Evolutionary conservation across 345 rosid species (phyloP), one percentile per base, ranked within the genome.

Genomic region (Citropsis articulata): DNA sequence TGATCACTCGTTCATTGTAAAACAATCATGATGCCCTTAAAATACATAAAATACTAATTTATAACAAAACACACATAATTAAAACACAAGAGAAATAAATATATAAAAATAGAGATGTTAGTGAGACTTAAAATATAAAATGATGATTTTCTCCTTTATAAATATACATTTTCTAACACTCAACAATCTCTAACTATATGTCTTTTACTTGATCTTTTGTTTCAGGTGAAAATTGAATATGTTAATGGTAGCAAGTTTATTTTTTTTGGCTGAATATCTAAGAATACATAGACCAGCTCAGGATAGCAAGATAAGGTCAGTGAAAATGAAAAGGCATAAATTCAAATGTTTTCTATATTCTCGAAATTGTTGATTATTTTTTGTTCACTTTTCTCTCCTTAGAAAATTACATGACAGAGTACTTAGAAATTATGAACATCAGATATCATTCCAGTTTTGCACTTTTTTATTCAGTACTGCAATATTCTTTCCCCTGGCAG

Each of bases 281-380:
- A 36, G 40, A 36, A 38, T 38, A 7, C 10, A 38, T 0, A 38
- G 95, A 80, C 97, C 93, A 16, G 93, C 97, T 82, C 97, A 87
- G 69, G 98, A 96, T 86, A 97, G 92, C 30, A 93, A 91, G 88
- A 75, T 91, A 72, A 90, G 95, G 77, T 89, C 95, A 78, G 66
- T 95, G 88, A 91, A 38, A 94, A 94, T 82, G 92, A 93, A 76
- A 95, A 93, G 99, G 98, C 92, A 71, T 50, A 42, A 62, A 7
- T 30, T 55, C 16, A 35, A 7, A 45, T 55, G n/a, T 68, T 64
- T 61, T 75, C 56, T 48, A n/a, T 71, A 50, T 31, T 36, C 19
- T 5, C 7, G 16, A 4, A n/a, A 40, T 40, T 63, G 12, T 30
- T 71, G 55, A 71, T 40, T 71, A 69, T 57, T 55, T 38, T 27